phyloP scores from a whole-genome alignment of 176 grass and related monocot genomes.

The Hordeum marinum region DNA sequence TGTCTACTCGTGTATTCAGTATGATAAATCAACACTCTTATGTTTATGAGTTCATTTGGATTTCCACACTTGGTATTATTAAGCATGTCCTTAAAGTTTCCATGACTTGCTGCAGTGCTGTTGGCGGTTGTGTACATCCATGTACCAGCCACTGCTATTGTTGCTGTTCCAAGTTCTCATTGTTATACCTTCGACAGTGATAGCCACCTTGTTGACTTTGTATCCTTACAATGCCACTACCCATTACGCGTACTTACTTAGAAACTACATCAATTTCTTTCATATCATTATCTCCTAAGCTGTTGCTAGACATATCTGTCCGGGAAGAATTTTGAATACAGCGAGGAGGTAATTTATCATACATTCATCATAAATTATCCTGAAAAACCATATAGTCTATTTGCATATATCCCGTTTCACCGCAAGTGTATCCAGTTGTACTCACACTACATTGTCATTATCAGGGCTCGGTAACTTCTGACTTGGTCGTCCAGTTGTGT shows the following conservation, averaged over 20 bases:
- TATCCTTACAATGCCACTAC: slow-evolving; percentile 59
- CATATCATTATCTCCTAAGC: slow-evolving; percentile 47
- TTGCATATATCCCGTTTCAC: slow-evolving; percentile 10
- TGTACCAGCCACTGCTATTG: slow-evolving; percentile 11
- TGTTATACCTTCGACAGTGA: slow-evolving; percentile 78
- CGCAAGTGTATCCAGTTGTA: background rate
- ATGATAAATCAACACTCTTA: background rate
- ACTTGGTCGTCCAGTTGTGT: slow-evolving; percentile 80
- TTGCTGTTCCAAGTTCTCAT: slow-evolving; percentile 63
- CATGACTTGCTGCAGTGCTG: slow-evolving; percentile 30
- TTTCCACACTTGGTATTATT: background rate
- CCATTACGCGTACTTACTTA: background rate
- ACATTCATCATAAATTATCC: slow-evolving; percentile 18
- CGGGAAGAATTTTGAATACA: slow-evolving; percentile 63
- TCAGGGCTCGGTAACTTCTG: slow-evolving; percentile 36
- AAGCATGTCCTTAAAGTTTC: slow-evolving; percentile 13
- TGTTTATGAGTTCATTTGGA: slow-evolving; percentile 5
- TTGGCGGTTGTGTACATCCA: slow-evolving; percentile 27
- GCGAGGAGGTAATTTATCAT: slow-evolving; percentile 50
- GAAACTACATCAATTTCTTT: slow-evolving; percentile 28
- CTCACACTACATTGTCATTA: slow-evolving; percentile 24
- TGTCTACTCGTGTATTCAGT: background rate
- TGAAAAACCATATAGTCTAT: background rate
- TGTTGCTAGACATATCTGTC: slow-evolving; percentile 59
- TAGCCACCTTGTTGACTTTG: slow-evolving; percentile 88